Conservation (phyloP, 768 basidiomycete species). For the Inosperma sp. region DNA sequence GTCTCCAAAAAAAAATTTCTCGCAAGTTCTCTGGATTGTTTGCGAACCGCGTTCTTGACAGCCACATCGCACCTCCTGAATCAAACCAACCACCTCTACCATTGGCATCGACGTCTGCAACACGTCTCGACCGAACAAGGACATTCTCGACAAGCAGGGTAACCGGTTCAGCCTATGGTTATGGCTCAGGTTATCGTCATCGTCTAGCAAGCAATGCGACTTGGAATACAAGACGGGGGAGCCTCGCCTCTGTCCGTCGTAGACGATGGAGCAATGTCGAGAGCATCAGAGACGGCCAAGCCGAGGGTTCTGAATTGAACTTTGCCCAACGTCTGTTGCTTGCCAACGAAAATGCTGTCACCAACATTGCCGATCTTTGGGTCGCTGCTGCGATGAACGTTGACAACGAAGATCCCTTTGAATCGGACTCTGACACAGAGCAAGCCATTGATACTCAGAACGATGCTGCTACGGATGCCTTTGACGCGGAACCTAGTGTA, state of each 20-base stretch:
- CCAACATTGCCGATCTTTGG: slow-evolving; percentile 95
- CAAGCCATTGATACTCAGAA: slow-evolving; percentile 31
- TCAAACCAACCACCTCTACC: slow-evolving; percentile 43
- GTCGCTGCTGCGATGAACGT: slow-evolving; percentile 95
- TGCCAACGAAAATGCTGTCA: slow-evolving; percentile 93
- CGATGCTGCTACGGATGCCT: slow-evolving; percentile 11
- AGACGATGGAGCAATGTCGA: slow-evolving; percentile 48
- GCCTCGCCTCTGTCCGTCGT: slow-evolving; percentile 50
- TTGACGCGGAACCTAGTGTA: background rate
- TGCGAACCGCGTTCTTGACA: slow-evolving; percentile 45
- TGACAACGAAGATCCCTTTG: slow-evolving; percentile 82
- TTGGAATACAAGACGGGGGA: slow-evolving; percentile 45
- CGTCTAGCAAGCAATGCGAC: slow-evolving; percentile 49
- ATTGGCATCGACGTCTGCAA: slow-evolving; percentile 34
- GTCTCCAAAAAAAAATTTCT: slow-evolving; percentile 47
- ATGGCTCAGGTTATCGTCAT: slow-evolving; percentile 52
- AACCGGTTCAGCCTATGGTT: slow-evolving; percentile 80
- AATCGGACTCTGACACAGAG: slow-evolving; percentile 45
- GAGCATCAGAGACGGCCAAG: slow-evolving; percentile 35
- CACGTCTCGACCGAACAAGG: slow-evolving; percentile 40
- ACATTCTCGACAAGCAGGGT: slow-evolving; percentile 55
- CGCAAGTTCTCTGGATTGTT: slow-evolving; percentile 58
- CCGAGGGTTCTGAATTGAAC: slow-evolving; percentile 54
- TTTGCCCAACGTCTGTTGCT: slow-evolving; percentile 85
- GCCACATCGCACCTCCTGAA: slow-evolving; percentile 28